Evolutionary conservation across 2,329 filamentous ascomycete species (phyloP).

Genomic region (Fusarium longipes): DNA sequence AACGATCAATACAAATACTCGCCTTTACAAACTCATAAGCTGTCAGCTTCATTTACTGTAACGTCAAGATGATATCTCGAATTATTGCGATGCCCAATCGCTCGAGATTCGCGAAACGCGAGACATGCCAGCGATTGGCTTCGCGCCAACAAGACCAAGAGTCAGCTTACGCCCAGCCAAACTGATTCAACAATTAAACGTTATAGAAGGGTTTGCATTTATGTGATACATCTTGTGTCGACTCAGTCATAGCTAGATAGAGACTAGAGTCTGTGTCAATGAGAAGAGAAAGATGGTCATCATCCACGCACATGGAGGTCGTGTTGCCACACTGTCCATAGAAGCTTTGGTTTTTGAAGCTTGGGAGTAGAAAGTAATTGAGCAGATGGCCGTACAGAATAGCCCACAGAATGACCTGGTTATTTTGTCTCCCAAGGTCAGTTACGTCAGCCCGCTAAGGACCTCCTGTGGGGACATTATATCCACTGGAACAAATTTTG

Average conservation of each 20-base stretch:
- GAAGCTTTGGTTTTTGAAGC: neutral
- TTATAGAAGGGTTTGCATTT: neutral
- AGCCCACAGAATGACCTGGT: neutral
- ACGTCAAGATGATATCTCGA: neutral
- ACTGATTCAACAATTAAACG: neutral
- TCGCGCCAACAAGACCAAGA: neutral
- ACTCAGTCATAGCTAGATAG: no score
- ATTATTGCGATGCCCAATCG: neutral
- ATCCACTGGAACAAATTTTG: neutral
- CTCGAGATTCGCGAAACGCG: conserved; percentile 3
- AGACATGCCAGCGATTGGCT: neutral
- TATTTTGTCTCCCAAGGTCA: neutral
- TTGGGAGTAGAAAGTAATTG: neutral
- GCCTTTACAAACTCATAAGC: neutral
- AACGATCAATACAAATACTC: neutral
- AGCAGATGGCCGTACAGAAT: neutral
- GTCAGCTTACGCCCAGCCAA: conserved; percentile 2
- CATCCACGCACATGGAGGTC: neutral
- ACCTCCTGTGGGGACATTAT: neutral
- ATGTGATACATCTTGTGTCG: neutral
- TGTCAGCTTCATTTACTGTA: neutral
- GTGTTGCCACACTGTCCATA: neutral
- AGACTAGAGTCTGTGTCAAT: neutral
- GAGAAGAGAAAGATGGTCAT: neutral
- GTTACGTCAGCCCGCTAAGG: neutral